Evolutionary conservation across 164 flowering plant genomes (phyloP), one percentile per base, ranked within the genome.

Genomic region (Vitis rotundifolia): DNA sequence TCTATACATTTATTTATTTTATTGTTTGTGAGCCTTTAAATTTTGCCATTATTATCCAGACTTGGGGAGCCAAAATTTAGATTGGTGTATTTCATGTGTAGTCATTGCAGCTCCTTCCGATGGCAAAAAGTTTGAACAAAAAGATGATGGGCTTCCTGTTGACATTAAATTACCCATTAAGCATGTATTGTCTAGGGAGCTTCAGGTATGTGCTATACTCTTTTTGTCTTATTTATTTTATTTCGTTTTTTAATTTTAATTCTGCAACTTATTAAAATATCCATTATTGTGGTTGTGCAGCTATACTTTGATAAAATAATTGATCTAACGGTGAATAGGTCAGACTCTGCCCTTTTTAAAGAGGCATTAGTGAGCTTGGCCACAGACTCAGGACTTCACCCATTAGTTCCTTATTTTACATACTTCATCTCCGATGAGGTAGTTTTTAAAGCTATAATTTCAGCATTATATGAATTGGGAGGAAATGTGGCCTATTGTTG

Each of bases 331-430:
- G 76, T 87, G 67, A 82, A 81, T 49, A 85, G 68, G 72, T 83
- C 97, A 18, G 89, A 88, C 31, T 87, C 92, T 0, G 70, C 76
- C 51, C 85, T 96, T 22, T 92, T 93, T 54, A 93, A 88, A 81
- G 82, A 88, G 77, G 97, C 97, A 52, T 73, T 93, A 75, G 71
- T 64, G 72, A 91, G 98, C 73, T 82, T 96, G 79, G 86, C 99
- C 8, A 87, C 97, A 59, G 99, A 96, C 74, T 84, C 98, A 9
- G 99, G 99, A 68, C 87, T 96, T 65, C 99, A 96, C 85, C 98
- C 99, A 28, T 78, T 96, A 49, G 91, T 93, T 83, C 99, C 97
- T 68, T 93, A 96, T 76, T 96, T 93, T 72, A 89, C 98, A 37
- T 83, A 63, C 72, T 96, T 88, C 67, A 81, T 96, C 71, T 87